Base-by-base conservation (phyloP, 805 yeast species). In the Yamadazyma olivae region DNA sequence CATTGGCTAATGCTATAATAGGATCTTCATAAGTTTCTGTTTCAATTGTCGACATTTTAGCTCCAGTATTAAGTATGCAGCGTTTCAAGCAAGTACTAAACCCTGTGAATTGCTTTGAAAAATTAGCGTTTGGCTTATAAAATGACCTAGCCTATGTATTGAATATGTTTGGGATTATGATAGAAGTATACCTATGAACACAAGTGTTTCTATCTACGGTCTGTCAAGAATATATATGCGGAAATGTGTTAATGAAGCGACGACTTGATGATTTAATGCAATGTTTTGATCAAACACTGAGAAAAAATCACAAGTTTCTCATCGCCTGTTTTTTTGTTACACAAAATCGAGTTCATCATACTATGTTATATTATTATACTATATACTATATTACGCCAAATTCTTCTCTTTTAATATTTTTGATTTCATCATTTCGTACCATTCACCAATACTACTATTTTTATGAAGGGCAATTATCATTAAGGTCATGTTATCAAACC, bases 401-500 rank as follows among this genome's bases (percentile, higher is more conserved):
- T 24, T 15, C 23, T 55, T 53, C 41, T 59, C 65, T n/a, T 38
- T 44, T 14, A 46, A 38, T 5, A 61, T 35, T 31, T 70, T 64
- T 5, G 53, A 40, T 44, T 73, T 77, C 70, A 82, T 76, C 39
- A 59, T 53, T 3, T 57, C 55, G 46, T 78, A 72, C 93, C 93
- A 83, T 14, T 68, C 70, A 16, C 74, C 74, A 27, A 81, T 50
- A 3, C 51, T 58, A 4, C 53, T 53, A 15, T 41, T 38, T 22
- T 67, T 66, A 50, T 82, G 86, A 24, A 81, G 52, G 1, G 83
- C 83, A 6, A 83, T 70, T 5, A 84, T 73, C n/a, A 81, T 70
- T 14, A 82, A 63, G 0, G 90, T 83, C 91, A 84, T 84, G 51
- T 84, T 84, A 55, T 84, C 95, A 48, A 81, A 83, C 1, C 95